Percentiles rank a stretch among this genome's conserved stretches.
Conservation (phyloP, 306 rosid genomes). For the Trifolium fragiferum region DNA sequence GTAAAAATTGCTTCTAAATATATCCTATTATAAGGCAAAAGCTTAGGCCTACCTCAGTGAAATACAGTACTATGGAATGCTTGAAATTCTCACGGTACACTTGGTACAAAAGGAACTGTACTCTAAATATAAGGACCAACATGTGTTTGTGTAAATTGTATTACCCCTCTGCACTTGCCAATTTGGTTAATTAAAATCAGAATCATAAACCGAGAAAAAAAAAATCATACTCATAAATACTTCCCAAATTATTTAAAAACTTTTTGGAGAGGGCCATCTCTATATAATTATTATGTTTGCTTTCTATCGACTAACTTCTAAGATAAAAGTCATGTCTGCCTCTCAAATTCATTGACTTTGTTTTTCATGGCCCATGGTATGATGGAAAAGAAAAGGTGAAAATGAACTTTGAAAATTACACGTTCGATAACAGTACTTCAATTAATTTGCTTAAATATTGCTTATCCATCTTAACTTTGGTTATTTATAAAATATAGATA, state of each 20-base stretch:
- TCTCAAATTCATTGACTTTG: constrained; percentile 34
- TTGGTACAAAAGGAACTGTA: background rate
- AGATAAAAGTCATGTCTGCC: constrained; percentile 32
- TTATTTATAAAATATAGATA: too few relatives aligned
- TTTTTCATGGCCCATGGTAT: constrained; percentile 20
- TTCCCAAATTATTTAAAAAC: constrained; percentile 1
- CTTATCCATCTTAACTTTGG: too few relatives aligned
- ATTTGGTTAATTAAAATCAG: background rate
- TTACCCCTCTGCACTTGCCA: background rate
- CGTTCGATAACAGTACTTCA: too few relatives aligned
- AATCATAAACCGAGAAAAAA: background rate
- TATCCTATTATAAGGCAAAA: too few relatives aligned
- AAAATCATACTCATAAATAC: background rate
- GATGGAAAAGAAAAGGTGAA: constrained; percentile 34
- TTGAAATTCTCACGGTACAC: background rate
- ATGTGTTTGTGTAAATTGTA: background rate
- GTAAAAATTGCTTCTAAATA: too few relatives aligned
- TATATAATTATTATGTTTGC: constrained; percentile 30
- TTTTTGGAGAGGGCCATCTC: background rate
- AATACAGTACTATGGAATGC: background rate
- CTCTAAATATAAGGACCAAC: background rate
- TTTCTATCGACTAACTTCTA: constrained; percentile 2
- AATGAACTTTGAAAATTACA: constrained; percentile 32
- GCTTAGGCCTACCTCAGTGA: too few relatives aligned
- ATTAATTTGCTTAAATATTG: too few relatives aligned